Base-by-base conservation (phyloP, 2,329 filamentous ascomycete genomes). In the Clonostachys sp. region DNA sequence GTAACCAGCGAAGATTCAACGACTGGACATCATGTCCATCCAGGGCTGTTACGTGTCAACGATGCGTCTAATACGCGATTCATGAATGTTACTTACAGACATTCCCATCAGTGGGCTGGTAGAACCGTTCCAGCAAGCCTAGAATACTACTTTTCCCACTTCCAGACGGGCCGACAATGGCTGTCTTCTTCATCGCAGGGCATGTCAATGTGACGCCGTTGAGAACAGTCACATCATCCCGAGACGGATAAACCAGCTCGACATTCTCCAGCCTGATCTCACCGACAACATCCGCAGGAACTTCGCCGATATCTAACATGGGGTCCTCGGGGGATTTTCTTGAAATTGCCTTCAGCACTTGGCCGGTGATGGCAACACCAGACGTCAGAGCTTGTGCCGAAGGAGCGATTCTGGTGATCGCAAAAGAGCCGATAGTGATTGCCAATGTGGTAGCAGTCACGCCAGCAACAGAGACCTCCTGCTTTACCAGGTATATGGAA, bases 141-240 rank as follows among this genome's bases (percentile, higher is more conserved):
- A 97, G 86, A 52, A 97, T 91, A 0, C 92, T 97, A 58, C 87
- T 92, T 70, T 97, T 99, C 42, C 94, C 94, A 38, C 87, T 95
- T 10, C 94, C 94, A 12, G 92, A 97, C 1, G 92, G 89, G 48
- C 94, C 94, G 8, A 99, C 94, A 7, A 99, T 73, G 2, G 94
- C 94, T 3, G 94, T 96, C 16, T 87, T 91, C 71, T 96, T 95
- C 16, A 92, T 91, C 3, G 91, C 88, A 3, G 91, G 90, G 38
- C 96, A 86, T 1, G 78, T 66, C 2, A 99, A 78, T 48, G 75
- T 87, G 48, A 97, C 88, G 53, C 86, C 83, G 41, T 94, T 75
- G 84, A 97, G 92, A 38, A 97, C 89, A 2, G 84, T 80, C 5
- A 96, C 91, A 58, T 96, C 91, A 0, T 91, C 89, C 12, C 94